phyloP scores from a whole-genome alignment of 2,329 filamentous ascomycete species.

The Fusarium luffae region DNA sequence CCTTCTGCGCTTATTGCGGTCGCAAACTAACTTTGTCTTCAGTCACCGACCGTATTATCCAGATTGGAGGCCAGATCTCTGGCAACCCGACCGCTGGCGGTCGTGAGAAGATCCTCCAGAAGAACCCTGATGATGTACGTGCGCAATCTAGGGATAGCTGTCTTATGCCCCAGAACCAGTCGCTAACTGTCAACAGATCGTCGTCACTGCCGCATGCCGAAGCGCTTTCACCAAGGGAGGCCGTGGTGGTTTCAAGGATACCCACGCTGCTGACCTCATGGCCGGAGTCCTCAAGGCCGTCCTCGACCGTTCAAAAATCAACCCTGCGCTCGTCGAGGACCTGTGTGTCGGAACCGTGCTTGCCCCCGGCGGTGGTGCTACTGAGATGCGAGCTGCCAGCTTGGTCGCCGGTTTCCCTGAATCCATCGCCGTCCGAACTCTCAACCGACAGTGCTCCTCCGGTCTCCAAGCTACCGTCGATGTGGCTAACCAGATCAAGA shows the following conservation, averaged over 20 bases:
- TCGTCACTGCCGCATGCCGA: constrained; percentile 91
- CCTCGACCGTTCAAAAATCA: constrained; percentile 86
- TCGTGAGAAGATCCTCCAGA: constrained; percentile 69
- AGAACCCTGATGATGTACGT: constrained; percentile 74
- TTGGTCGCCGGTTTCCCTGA: constrained; percentile 92
- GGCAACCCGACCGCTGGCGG: constrained; percentile 66
- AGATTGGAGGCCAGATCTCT: constrained; percentile 72
- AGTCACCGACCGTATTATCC: constrained; percentile 68
- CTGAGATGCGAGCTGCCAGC: constrained; percentile 93
- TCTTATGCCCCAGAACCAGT: neutral
- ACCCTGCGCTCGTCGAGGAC: constrained; percentile 89
- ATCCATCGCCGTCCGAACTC: constrained; percentile 81
- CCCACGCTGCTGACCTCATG: constrained; percentile 85
- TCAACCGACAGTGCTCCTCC: constrained; percentile 95
- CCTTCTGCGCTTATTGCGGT: neutral
- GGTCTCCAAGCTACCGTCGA: constrained; percentile 94
- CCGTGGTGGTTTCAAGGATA: constrained; percentile 96
- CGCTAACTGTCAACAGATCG: constrained; percentile 65
- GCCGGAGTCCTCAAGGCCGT: constrained; percentile 84
- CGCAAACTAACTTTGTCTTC: constrained; percentile 26
- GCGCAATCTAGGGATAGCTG: neutral
- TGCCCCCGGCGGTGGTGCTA: constrained; percentile 91
- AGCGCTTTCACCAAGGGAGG: constrained; percentile 93
- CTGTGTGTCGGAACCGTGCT: constrained; percentile 92
- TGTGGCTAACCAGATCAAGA: constrained; percentile 89